phyloP scores from a whole-genome alignment of 2,329 filamentous ascomycete genomes.

The Massarina eburnea region DNA sequence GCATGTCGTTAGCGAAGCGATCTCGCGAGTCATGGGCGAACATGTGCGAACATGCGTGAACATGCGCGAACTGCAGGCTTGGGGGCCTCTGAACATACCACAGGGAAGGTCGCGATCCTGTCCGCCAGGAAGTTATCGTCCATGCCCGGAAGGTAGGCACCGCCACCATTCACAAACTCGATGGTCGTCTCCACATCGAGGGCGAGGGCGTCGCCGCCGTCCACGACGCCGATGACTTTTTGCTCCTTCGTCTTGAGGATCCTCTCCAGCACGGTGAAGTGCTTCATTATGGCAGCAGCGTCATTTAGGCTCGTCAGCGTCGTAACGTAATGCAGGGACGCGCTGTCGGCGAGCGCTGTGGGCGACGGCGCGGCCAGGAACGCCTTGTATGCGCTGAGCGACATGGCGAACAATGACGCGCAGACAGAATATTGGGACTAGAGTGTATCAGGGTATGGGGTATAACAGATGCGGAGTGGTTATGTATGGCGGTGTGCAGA shows the following conservation, averaged over 20 bases:
- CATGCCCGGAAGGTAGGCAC: constrained; percentile 81
- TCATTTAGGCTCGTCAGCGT: constrained; percentile 76
- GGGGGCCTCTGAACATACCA: constrained; percentile 62
- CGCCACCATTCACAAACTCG: constrained; percentile 79
- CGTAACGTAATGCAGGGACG: constrained; percentile 76
- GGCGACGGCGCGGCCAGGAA: constrained; percentile 50
- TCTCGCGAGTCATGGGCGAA: background rate
- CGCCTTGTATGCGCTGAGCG: constrained; percentile 45
- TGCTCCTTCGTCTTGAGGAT: constrained; percentile 83
- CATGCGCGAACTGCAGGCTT: too few species aligned
- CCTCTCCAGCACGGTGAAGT: constrained; percentile 70
- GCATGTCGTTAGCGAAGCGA: constrained; percentile 12
- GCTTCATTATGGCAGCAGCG: constrained; percentile 76
- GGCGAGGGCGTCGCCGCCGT: constrained; percentile 69
- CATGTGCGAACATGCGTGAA: too few species aligned
- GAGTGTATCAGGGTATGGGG: background rate
- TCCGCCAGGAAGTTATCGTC: constrained; percentile 95
- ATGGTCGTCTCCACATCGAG: constrained; percentile 80
- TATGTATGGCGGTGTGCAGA: constrained; percentile 1
- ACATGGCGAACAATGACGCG: constrained; percentile 32
- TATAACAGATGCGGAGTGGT: constrained; percentile 9
- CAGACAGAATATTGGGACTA: constrained; percentile 1
- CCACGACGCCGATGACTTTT: constrained; percentile 71
- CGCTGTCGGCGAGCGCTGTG: constrained; percentile 47
- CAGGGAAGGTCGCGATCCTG: constrained; percentile 73